phyloP scores from a whole-genome alignment of 139 green algal species.

The Tetraselmis chui region DNA sequence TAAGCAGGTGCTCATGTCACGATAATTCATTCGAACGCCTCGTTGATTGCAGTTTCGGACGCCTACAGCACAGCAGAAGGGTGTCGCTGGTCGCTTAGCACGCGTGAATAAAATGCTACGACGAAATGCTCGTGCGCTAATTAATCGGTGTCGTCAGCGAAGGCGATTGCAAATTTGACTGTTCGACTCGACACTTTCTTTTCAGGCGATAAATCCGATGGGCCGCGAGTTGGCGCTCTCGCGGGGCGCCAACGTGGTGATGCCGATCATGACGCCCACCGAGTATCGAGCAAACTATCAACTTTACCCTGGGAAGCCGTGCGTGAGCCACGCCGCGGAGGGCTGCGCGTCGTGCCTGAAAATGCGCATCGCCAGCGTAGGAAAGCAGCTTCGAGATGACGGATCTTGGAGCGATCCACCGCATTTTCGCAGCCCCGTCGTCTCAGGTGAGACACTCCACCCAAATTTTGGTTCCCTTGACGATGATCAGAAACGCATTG shows the following conservation, averaged over 20 bases:
- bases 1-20: too few species aligned
- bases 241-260: constrained; percentile 55
- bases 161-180: too few species aligned
- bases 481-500: too few species aligned
- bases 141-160: too few species aligned
- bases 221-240: constrained; percentile 55
- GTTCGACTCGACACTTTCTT: too few species aligned
- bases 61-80: too few species aligned
- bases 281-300: constrained; percentile 47
- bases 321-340: constrained; percentile 63
- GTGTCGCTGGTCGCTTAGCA: too few species aligned
- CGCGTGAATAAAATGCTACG: too few species aligned
- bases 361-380: constrained; percentile 42
- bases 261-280: constrained; percentile 63
- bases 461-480: neutral
- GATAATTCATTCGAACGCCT: too few species aligned
- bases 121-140: too few species aligned
- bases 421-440: constrained; percentile 31
- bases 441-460: neutral
- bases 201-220: constrained; percentile 53
- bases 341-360: constrained; percentile 58
- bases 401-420: constrained; percentile 46
- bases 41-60: too few species aligned
- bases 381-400: constrained; percentile 27
- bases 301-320: constrained; percentile 63